Base-by-base conservation (phyloP, 1,284 basidiomycete species). In the Vanrija humicola region DNA sequence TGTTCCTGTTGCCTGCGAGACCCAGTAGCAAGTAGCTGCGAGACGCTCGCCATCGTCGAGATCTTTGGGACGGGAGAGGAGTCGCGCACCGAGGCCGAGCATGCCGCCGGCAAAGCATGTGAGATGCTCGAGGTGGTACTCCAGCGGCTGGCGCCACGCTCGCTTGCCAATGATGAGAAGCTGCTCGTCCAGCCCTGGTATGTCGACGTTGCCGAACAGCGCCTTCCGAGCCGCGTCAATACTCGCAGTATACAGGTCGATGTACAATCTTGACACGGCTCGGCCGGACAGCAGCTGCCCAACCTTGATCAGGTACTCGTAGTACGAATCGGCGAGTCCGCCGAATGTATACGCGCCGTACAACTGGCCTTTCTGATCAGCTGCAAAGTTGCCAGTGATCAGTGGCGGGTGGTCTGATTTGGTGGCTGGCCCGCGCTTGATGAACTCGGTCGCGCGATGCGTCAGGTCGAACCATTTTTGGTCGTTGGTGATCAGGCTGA, bases 101-200 rank as follows among this genome's bases (percentile, higher is more conserved):
- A 82, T 82, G 3, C 73, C 82, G 7, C 82, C 82, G 1, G 78
- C 78, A 60, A 82, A 83, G 64, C 81, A 82, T 0, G 79, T 74
- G 5, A 74, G 60, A 50, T 74, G 72, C 56, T 76, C 72, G 25
- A 67, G 59, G 5, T 61, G 58, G 46, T 58, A 44, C 34, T 70
- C 67, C 38, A 64, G 55, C 12, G 34, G 34, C 34, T 34, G 34
- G 34, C 34, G 34, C 34, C 34, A 34, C 14, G 34, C 66, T 29
- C 63, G 48, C 58, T 73, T 69, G 8, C 76, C 76, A 21, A 77
- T 70, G 0, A 72, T 70, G 7, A 82, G 58, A 21, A 77, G 63
- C 14, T 67, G 62, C n/a, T 69, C 63, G 18, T 71, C 65, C 14
- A 69, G 65, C 6, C 73, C 74, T 0, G 80, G 78, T 0, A 82